Percentiles rank a stretch among this genome's conserved stretches.
phyloP scores from a whole-genome alignment of 352 stramenopile species.

The Phytophthora europaea region DNA sequence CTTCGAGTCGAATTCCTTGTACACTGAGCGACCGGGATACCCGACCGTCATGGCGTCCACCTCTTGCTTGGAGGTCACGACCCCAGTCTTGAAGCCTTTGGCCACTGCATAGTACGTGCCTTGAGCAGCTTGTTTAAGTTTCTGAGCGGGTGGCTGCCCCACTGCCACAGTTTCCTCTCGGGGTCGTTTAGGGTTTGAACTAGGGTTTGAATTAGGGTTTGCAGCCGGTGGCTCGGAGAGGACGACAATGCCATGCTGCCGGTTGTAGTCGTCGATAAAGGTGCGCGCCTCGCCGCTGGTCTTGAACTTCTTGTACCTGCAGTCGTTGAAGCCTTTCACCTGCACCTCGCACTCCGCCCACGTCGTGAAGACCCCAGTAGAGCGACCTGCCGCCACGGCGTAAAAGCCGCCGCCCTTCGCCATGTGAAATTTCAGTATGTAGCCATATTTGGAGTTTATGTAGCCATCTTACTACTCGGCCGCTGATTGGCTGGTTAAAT shows the following conservation, averaged over 20 bases:
- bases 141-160: slow-evolving; percentile 15
- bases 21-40: slow-evolving; percentile 19
- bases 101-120: slow-evolving; percentile 45
- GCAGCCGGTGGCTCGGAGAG: neutral
- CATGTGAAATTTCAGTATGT: slow-evolving; percentile 10
- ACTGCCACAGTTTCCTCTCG: slow-evolving; percentile 17
- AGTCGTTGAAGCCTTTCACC: slow-evolving; percentile 64
- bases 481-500: neutral
- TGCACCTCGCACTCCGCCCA: slow-evolving; percentile 61
- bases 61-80: slow-evolving; percentile 48
- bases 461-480: neutral
- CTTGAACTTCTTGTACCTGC: slow-evolving; percentile 77
- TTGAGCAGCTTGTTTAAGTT: slow-evolving; percentile 16
- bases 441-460: neutral
- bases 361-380: slow-evolving; percentile 61
- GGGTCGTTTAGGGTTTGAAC: slow-evolving; percentile 8
- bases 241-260: neutral
- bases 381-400: slow-evolving; percentile 67
- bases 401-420: slow-evolving; percentile 55
- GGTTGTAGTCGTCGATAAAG: slow-evolving; percentile 47
- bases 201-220: slow-evolving; percentile 12
- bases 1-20: slow-evolving; percentile 29
- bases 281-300: slow-evolving; percentile 53
- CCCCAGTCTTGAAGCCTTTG: slow-evolving; percentile 44
- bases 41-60: slow-evolving; percentile 32